Evolutionary conservation across 768 basidiomycete species (phyloP), one percentile per base, ranked within the genome.

Genomic region (Lactarius sp.): DNA sequence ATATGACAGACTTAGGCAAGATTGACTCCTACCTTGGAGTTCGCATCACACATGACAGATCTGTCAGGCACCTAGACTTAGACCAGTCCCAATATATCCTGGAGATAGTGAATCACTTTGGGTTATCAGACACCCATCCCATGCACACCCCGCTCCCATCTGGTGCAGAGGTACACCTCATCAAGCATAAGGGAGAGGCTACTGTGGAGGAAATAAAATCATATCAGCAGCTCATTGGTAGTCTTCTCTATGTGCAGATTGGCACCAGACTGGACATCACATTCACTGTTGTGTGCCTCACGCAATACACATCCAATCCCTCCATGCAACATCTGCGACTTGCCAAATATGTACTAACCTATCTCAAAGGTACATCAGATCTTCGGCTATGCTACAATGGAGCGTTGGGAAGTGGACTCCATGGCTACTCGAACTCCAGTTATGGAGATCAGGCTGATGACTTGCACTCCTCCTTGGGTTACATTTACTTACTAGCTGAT

Each of bases 351-450:
- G 14, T 41, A 1, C 14, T 41, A 41, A 14, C 41, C 14, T 41
- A 41, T 41, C 41, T 41, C 5, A 14, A 14, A 1, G 13, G 41
- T 4, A 41, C 41, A 2, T 5, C 5, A 2, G 13, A 12, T 14
- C 41, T 41, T 2, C 12, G 13, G 41, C 41, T 41, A 13, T 14
- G 27, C 8, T 56, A 18, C 12, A 16, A 56, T 56, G 55, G 55
- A 12, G 31, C 10, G 41, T 13, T 1, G 4, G 55, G 42, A 10
- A 51, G 36, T 1, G 51, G 54, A 12, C 53, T 70, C 1, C 33
- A 46, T 52, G 44, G 69, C 2, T 73, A 56, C 52, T 55, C 60
- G 3, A 73, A 76, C 52, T 68, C 73, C 0, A 73, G 74, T 52
- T 72, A 65, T 65, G 74, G 62, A 7, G 63, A 62, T 1, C 53